Evolutionary conservation across 371 early-diverging fungal species (phyloP).

Genomic region (Dichotomocladium elegans): DNA sequence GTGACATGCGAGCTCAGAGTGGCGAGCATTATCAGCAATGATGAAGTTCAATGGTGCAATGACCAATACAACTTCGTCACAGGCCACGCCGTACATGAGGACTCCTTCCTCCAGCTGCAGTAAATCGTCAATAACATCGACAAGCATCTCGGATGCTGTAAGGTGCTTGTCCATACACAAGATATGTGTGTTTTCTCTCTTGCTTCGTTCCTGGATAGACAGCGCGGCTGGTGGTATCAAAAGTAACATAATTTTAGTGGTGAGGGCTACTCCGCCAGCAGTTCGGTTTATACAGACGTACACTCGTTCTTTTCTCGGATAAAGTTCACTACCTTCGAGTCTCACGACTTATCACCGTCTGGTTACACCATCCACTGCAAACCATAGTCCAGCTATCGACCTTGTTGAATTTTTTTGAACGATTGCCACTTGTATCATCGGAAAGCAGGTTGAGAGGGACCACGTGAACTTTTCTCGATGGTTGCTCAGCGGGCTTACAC

Average conservation of each 20-base stretch:
- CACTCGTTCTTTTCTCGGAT: too few species aligned
- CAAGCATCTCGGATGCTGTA: neutral
- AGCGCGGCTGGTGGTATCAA: conserved; percentile 9
- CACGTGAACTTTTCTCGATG: neutral
- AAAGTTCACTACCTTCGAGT: too few species aligned
- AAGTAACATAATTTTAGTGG: too few species aligned
- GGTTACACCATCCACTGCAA: too few species aligned
- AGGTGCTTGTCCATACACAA: neutral
- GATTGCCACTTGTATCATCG: conserved; percentile 12
- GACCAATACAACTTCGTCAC: neutral
- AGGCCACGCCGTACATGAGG: neutral
- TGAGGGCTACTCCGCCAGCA: too few species aligned
- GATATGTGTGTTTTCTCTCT: neutral
- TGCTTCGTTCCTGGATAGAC: neutral
- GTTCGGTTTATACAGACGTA: too few species aligned
- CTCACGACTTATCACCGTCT: too few species aligned
- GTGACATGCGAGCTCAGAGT: conserved; percentile 3
- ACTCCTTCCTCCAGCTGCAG: conserved; percentile 5
- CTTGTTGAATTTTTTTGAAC: neutral
- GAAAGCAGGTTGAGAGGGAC: conserved; percentile 1
- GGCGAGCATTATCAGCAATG: conserved; percentile 10
- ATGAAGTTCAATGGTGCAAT: neutral
- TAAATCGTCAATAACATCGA: conserved; percentile 1
- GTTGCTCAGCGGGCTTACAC: neutral
- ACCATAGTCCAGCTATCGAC: too few species aligned